Evolutionary conservation across 495 filamentous ascomycete genomes (phyloP).

Genomic region (Penicillium bialowiezense): DNA sequence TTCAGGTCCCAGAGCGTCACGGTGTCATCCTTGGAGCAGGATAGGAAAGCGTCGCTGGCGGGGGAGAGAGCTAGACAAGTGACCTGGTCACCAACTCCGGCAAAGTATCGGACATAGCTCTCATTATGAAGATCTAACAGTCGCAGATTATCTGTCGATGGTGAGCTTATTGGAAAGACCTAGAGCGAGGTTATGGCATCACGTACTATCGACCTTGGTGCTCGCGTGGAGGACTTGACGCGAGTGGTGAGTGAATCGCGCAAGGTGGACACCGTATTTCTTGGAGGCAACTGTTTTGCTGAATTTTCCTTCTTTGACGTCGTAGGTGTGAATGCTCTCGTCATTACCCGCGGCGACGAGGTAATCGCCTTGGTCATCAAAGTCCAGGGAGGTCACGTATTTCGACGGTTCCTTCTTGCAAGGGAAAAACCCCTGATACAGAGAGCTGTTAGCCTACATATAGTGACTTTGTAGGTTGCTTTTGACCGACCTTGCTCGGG

Average conservation of each 20-base stretch:
- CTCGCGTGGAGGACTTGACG: constrained; percentile 90
- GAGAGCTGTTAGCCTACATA: constrained; percentile 11
- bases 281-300: constrained; percentile 80
- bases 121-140: constrained; percentile 95
- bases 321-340: constrained; percentile 92
- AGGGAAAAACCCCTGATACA: constrained; percentile 32
- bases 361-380: constrained; percentile 89
- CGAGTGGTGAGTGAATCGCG: constrained; percentile 87
- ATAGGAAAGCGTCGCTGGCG: constrained; percentile 84
- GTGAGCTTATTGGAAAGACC: constrained; percentile 1
- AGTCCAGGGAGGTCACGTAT: constrained; percentile 76
- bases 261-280: constrained; percentile 93
- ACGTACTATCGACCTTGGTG: constrained; percentile 76
- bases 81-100: constrained; percentile 78
- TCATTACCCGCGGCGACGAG: constrained; percentile 84
- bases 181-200: not conserved
- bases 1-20: constrained; percentile 81
- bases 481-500: constrained; percentile 42
- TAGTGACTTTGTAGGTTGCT: not conserved
- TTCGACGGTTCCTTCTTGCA: constrained; percentile 38
- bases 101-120: constrained; percentile 90
- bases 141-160: constrained; percentile 66
- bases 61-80: constrained; percentile 65
- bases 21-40: constrained; percentile 83
- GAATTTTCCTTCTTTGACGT: constrained; percentile 81